Conservation (phyloP, 2,329 filamentous ascomycete species). For the Penicillium thymicola region DNA sequence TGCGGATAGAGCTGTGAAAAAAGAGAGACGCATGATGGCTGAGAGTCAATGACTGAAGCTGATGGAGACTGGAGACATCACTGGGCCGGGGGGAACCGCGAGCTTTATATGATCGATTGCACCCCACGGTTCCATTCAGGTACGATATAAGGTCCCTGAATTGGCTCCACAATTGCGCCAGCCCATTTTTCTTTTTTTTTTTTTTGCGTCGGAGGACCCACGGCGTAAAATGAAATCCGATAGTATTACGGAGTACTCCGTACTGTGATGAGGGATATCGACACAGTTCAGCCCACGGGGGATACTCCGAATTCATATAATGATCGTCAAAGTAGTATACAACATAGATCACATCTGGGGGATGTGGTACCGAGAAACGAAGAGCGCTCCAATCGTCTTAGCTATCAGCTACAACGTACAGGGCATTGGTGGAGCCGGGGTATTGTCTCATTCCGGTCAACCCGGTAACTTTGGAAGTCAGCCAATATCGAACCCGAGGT, state of each 20-base stretch:
- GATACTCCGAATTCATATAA: neutral
- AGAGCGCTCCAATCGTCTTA: neutral
- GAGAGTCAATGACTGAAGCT: neutral
- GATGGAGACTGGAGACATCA: neutral
- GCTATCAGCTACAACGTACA: neutral
- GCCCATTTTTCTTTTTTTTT: neutral
- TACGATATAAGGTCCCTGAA: neutral
- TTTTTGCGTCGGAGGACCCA: neutral
- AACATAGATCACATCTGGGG: neutral
- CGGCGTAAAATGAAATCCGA: neutral
- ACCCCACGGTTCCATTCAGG: neutral
- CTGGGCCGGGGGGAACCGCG: neutral
- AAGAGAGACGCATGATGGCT: conserved; percentile 12
- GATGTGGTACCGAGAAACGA: neutral
- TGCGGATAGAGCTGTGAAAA: conserved; percentile 10
- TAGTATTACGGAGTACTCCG: no score
- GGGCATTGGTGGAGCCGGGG: conserved; percentile 8
- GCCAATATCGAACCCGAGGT: neutral
- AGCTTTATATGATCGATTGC: neutral
- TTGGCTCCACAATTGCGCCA: neutral
- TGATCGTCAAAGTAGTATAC: neutral
- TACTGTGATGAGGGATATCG: neutral
- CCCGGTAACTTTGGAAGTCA: neutral
- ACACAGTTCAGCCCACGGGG: neutral
- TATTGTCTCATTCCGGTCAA: conserved; percentile 10